Evolutionary conservation across 2,329 filamentous ascomycete genomes (phyloP).

Genomic region (Fusarium coicis): DNA sequence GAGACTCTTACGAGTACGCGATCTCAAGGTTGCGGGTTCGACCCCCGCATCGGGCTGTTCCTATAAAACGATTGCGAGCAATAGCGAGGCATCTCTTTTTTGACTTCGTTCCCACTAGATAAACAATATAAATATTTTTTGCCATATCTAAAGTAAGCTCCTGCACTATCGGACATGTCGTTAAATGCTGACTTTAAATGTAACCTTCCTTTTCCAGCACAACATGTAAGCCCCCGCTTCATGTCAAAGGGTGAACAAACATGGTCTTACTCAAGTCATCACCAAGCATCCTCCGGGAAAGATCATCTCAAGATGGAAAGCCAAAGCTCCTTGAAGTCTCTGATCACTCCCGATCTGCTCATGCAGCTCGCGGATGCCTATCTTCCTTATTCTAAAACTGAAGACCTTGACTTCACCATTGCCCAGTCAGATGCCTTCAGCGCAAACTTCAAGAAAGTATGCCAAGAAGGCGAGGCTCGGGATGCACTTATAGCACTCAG

Average conservation of each 20-base stretch:
- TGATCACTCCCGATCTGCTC: background rate
- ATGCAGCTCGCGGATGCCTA: background rate
- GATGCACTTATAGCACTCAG: background rate
- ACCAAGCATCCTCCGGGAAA: background rate
- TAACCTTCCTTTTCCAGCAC: background rate
- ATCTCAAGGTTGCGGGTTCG: constrained; percentile 69
- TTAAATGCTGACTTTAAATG: accelerated
- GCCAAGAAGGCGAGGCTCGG: background rate
- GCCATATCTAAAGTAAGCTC: accelerated
- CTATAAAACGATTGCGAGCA: constrained; percentile 60
- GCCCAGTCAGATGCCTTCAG: background rate
- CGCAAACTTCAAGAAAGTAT: background rate
- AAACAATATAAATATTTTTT: background rate
- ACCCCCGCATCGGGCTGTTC: constrained; percentile 55
- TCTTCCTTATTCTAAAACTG: background rate
- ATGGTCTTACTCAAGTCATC: accelerated
- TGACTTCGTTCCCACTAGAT: too few species aligned
- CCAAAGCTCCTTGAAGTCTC: background rate
- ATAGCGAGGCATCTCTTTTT: constrained; percentile 57
- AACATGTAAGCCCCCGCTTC: background rate
- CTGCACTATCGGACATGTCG: accelerated
- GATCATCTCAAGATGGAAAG: background rate
- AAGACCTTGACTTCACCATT: background rate
- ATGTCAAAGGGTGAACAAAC: background rate
- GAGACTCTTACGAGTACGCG: constrained; percentile 66